A percentile compares a stretch with the other conserved stretches of the same genome.
Evolutionary conservation across 495 filamentous ascomycete genomes (phyloP).

Genomic region (Endocarpon pusillum): DNA sequence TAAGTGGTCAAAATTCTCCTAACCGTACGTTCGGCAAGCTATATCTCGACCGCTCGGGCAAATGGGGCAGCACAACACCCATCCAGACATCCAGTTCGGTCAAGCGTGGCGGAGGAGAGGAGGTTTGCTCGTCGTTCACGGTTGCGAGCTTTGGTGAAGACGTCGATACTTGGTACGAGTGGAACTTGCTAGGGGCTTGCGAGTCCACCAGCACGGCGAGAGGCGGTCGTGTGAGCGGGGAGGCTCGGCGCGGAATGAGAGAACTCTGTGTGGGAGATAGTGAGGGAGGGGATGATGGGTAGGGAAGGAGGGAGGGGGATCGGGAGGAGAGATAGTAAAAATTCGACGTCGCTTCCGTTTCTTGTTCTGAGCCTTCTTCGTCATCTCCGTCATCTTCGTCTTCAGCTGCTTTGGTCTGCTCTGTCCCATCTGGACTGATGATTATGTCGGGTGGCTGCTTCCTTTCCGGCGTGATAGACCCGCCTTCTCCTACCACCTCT

Average conservation of each 20-base stretch:
- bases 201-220: too few relatives aligned
- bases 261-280: too few relatives aligned
- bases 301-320: neutral
- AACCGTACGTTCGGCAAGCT: neutral
- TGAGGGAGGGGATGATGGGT: too few relatives aligned
- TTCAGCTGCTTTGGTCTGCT: neutral
- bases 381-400: neutral
- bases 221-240: too few relatives aligned
- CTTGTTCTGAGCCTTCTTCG: neutral
- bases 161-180: too few relatives aligned
- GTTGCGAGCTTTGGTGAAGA: neutral
- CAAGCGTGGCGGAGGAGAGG: too few relatives aligned
- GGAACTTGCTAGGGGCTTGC: too few relatives aligned
- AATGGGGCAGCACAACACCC: neutral
- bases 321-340: neutral
- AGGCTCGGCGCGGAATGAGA: too few relatives aligned
- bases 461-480: neutral
- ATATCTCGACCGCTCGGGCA: neutral
- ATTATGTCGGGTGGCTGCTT: neutral
- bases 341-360: too few relatives aligned
- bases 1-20: neutral
- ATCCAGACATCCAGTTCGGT: neutral
- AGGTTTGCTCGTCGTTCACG: neutral
- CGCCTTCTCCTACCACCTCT: neutral
- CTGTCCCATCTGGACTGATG: neutral